Percentiles rank a stretch among this genome's conserved stretches.
phyloP scores from a whole-genome alignment of 2,329 filamentous ascomycete genomes.

The Lachnellula cervina region DNA sequence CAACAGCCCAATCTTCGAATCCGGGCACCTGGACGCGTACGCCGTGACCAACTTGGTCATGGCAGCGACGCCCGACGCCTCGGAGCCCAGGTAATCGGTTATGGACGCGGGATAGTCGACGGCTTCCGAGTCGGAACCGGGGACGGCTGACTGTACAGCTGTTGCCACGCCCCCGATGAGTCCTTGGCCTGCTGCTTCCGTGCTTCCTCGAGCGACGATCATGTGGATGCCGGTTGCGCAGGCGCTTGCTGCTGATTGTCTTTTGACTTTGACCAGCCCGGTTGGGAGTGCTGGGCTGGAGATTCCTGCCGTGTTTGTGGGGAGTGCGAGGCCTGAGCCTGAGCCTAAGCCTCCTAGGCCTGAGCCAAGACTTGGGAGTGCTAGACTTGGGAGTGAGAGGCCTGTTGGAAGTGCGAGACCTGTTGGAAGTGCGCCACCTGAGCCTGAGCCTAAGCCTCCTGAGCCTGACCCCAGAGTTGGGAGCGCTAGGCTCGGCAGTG shows the following conservation, averaged over 20 bases:
- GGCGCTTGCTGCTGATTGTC: no score
- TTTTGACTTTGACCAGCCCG: not conserved
- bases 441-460: no score
- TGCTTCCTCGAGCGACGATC: constrained; percentile 34
- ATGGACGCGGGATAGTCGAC: constrained; percentile 33
- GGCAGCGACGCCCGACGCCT: constrained; percentile 29
- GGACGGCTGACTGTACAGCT: constrained; percentile 27
- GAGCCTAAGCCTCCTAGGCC: no score
- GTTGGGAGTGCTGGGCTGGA: no score
- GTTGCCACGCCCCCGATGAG: constrained; percentile 31
- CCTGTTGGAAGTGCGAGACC: no score
- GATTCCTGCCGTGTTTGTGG: no score
- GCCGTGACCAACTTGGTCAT: constrained; percentile 28
- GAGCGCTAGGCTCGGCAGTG: no score
- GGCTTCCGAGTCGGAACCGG: constrained; percentile 32
- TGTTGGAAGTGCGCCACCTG: no score
- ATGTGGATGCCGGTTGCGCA: constrained; percentile 26
- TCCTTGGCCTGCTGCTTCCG: constrained; percentile 33
- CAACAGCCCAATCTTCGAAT: constrained; percentile 32
- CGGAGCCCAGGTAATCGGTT: constrained; percentile 25
- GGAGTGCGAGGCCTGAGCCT: no score
- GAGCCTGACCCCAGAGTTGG: no score
- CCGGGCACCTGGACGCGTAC: constrained; percentile 30
- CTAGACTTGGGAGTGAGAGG: no score
- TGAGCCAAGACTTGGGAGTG: no score